Conservation (phyloP, 805 yeast genomes). For the Vanderwaltozyma tropicalis region DNA sequence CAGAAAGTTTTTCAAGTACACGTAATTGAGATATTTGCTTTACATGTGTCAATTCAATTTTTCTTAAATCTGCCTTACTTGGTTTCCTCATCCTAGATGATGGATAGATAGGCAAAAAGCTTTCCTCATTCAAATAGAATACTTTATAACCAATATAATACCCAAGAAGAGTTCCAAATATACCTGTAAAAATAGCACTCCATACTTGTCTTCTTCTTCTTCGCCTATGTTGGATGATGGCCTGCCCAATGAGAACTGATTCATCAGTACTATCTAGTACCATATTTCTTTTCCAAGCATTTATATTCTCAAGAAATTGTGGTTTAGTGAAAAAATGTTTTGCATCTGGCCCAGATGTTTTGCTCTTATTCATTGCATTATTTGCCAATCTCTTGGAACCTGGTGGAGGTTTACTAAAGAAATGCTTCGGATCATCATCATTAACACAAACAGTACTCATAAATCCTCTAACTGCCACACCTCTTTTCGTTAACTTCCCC, state of each 20-base stretch:
- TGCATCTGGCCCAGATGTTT: constrained; percentile 4
- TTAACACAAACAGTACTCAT: not conserved
- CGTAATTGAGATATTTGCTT: constrained; percentile 12
- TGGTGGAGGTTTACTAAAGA: constrained; percentile 14
- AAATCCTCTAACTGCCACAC: too few relatives aligned
- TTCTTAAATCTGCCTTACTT: constrained; percentile 14
- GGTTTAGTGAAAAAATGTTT: constrained; percentile 22
- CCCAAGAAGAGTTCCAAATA: constrained; percentile 17
- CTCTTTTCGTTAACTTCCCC: too few relatives aligned
- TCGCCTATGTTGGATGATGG: constrained; percentile 13
- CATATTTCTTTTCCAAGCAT: not conserved
- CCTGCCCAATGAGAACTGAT: constrained; percentile 10
- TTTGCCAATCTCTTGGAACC: not conserved
- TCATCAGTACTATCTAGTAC: not conserved
- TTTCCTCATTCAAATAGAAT: constrained; percentile 15
- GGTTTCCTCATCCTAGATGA: constrained; percentile 17
- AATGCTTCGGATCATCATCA: constrained; percentile 6
- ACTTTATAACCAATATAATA: constrained; percentile 23
- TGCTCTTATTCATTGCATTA: too few relatives aligned
- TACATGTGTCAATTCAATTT: constrained; percentile 14
- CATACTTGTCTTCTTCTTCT: constrained; percentile 10
- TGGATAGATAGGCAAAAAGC: constrained; percentile 21
- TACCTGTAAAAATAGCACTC: constrained; percentile 7
- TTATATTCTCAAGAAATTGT: not conserved
- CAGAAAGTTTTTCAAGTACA: constrained; percentile 17